Evolutionary conservation across 805 yeast species (phyloP).

Genomic region (Suhomyces sp.): DNA sequence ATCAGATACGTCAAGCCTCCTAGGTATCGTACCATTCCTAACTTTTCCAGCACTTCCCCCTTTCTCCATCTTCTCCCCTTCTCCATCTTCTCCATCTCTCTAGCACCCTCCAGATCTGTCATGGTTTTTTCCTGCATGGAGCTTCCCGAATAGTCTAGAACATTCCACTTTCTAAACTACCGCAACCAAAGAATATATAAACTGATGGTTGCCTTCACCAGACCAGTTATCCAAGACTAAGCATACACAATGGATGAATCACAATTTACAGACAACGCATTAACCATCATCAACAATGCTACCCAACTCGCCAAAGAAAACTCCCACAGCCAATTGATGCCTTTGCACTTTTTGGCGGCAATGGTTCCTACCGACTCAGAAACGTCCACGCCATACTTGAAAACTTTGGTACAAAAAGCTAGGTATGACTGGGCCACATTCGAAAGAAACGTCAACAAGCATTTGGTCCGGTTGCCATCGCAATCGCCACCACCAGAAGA

Average conservation of each 20-base stretch:
- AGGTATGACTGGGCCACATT: constrained; percentile 83
- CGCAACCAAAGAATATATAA: neutral
- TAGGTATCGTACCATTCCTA: no score
- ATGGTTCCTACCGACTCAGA: constrained; percentile 64
- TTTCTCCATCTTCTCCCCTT: neutral
- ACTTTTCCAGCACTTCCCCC: no score
- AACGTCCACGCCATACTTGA: constrained; percentile 54
- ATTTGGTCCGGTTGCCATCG: constrained; percentile 78
- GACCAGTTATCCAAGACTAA: neutral
- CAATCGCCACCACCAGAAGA: constrained; percentile 89
- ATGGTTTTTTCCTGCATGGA: neutral
- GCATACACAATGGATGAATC: constrained; percentile 50
- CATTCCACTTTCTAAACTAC: neutral
- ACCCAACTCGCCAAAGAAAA: constrained; percentile 80
- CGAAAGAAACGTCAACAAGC: constrained; percentile 76
- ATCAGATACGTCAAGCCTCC: no score
- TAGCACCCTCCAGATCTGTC: neutral
- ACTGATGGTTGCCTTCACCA: neutral
- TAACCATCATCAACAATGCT: constrained; percentile 75
- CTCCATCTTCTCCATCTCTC: neutral
- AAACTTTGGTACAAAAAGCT: constrained; percentile 79
- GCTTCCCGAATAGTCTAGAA: constrained; percentile 2
- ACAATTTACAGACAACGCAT: constrained; percentile 92
- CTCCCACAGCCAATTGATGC: constrained; percentile 76
- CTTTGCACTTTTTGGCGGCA: constrained; percentile 90